These are phyloP conservation scores for Pharnaceum exiguum DNA, from an alignment of 148 eudicot genomes.

Conservation along the genomic window DNA sequence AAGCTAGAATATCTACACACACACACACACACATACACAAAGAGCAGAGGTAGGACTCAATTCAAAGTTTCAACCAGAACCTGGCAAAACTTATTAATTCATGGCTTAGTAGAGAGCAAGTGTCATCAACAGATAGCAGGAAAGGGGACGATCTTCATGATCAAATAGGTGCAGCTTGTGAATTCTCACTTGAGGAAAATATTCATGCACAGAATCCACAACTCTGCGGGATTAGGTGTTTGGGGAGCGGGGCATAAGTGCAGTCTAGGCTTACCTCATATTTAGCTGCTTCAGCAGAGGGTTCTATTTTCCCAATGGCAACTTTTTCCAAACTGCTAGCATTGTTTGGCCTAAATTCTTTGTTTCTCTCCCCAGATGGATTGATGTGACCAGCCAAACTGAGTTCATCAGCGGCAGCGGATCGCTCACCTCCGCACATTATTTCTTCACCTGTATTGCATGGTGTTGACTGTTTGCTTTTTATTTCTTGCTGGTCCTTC, in stretches of 20 bases:
- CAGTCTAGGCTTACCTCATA: slow-evolving; percentile 27
- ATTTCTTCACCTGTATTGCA: slow-evolving; percentile 1
- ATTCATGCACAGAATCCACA: neutral
- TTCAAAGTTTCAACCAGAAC: no score
- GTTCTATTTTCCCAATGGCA: slow-evolving; percentile 17
- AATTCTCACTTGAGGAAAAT: slow-evolving; percentile 1
- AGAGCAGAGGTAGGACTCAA: neutral
- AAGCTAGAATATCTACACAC: no score
- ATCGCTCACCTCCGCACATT: slow-evolving; percentile 14
- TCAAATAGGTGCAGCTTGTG: no score
- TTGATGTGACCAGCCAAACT: slow-evolving; percentile 7
- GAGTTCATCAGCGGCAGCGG: slow-evolving; percentile 15
- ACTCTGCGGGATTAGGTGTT: neutral
- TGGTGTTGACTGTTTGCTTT: slow-evolving; percentile 17
- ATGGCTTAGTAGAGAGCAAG: no score
- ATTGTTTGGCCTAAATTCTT: slow-evolving; percentile 21
- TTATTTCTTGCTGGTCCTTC: neutral
- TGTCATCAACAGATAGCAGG: no score
- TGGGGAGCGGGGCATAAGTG: neutral
- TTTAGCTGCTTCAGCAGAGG: slow-evolving; percentile 19
- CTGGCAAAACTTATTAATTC: no score
- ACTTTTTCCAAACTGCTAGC: slow-evolving; percentile 19
- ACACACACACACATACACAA: neutral
- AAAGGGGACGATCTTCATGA: no score
- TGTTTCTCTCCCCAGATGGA: slow-evolving; percentile 12